Conservation (phyloP, 176 grass and related monocot genomes). For the Alopecurus myosuroides region DNA sequence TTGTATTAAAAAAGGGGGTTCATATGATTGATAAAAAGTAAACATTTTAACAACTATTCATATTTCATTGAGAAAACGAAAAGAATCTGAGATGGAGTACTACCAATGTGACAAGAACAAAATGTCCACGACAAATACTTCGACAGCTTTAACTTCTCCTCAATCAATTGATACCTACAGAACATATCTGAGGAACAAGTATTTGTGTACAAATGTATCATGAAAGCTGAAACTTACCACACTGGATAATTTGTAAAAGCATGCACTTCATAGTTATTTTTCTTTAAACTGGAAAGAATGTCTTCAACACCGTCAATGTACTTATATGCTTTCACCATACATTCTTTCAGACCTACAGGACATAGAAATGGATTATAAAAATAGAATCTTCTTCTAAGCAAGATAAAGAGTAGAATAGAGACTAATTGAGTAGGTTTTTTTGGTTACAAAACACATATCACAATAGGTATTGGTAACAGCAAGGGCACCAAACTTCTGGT, state of each 20-base stretch:
- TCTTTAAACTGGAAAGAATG: conserved; percentile 68
- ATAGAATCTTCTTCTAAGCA: not conserved
- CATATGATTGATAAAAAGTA: not conserved
- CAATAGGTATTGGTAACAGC: not conserved
- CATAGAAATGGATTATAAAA: not conserved
- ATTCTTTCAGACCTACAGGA: conserved; percentile 78
- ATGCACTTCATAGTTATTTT: conserved; percentile 91
- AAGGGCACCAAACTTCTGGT: not conserved
- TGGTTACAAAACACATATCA: not conserved
- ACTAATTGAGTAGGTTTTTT: not conserved
- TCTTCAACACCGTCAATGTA: conserved; percentile 84
- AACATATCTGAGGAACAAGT: conserved; percentile 46
- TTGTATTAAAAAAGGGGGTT: not conserved
- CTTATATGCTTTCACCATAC: conserved; percentile 83
- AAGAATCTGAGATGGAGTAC: conserved; percentile 6
- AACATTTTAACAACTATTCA: not conserved
- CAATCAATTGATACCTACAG: conserved; percentile 89
- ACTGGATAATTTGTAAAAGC: conserved; percentile 98
- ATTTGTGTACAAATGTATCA: not conserved
- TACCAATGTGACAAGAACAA: conserved; percentile 87
- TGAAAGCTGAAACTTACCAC: conserved; percentile 58
- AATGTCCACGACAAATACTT: conserved; percentile 98
- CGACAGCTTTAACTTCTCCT: conserved; percentile 88
- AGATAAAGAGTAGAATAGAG: not conserved
- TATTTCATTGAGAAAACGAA: not conserved